These are phyloP conservation scores for Hericium coralloides DNA, from an alignment of 768 basidiomycete genomes.

Conservation along the genomic window DNA sequence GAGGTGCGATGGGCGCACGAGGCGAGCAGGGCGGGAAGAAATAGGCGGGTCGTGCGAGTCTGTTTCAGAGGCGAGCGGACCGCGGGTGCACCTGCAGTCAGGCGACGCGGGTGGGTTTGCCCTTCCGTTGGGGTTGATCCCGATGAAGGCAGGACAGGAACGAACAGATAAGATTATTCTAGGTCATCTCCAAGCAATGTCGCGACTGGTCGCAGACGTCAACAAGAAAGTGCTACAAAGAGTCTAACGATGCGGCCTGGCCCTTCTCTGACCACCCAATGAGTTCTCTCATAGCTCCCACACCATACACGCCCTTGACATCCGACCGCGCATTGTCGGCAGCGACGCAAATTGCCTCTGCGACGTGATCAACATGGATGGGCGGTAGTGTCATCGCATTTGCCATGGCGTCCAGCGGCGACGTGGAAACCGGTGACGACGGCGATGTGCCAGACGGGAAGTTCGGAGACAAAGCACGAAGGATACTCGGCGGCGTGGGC, in stretches of 20 bases:
- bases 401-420: slow-evolving; percentile 57
- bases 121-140: no score
- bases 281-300: slow-evolving; percentile 64
- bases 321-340: slow-evolving; percentile 37
- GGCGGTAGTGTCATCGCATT: slow-evolving; percentile 81
- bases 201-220: no score
- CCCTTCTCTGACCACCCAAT: slow-evolving; percentile 51
- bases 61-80: no score
- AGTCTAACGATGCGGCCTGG: background rate
- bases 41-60: no score
- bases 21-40: no score
- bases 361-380: slow-evolving; percentile 94
- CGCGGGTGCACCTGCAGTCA: no score
- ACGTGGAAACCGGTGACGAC: slow-evolving; percentile 26
- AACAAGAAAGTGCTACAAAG: no score
- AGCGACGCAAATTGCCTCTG: slow-evolving; percentile 65
- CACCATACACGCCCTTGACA: slow-evolving; percentile 59
- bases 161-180: no score
- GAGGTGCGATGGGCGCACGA: no score
- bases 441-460: slow-evolving; percentile 17
- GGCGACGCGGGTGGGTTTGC: no score
- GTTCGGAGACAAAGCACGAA: slow-evolving; percentile 38
- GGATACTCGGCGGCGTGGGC: slow-evolving; percentile 57
- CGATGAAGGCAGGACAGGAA: no score
- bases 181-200: no score